Evolutionary conservation across 495 filamentous ascomycete species (phyloP).

Genomic region (Amphirosellinia nigrospora): DNA sequence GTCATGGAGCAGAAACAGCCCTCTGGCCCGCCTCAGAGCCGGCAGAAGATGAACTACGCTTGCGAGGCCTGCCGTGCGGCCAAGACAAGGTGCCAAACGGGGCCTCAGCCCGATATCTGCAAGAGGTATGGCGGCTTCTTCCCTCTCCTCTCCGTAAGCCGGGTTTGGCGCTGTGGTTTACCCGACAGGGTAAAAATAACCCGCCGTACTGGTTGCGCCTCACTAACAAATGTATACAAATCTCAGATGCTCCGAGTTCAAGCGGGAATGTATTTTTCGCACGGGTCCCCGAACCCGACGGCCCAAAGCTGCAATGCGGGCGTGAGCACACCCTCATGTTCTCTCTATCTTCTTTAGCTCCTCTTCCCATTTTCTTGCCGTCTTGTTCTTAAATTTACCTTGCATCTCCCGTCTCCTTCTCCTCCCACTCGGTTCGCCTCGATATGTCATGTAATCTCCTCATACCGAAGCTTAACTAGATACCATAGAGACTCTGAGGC

Average conservation of each 20-base stretch:
- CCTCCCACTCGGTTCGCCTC: background rate
- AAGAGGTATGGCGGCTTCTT: slow-evolving; percentile 45
- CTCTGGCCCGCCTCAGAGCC: slow-evolving; percentile 9
- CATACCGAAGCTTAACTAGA: background rate
- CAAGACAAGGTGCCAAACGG: slow-evolving; percentile 54
- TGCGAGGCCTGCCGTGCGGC: slow-evolving; percentile 55
- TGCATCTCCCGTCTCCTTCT: background rate
- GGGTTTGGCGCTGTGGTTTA: background rate
- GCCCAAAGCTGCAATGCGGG: slow-evolving; percentile 38
- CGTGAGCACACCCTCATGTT: slow-evolving; percentile 36
- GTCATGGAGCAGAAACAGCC: slow-evolving; percentile 20
- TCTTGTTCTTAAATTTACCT: background rate
- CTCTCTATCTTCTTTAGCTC: background rate
- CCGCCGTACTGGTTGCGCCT: background rate
- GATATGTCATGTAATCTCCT: no score
- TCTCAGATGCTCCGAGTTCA: slow-evolving; percentile 52
- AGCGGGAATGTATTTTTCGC: slow-evolving; percentile 56
- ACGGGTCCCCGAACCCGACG: slow-evolving; percentile 52
- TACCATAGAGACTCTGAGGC: slow-evolving; percentile 26
- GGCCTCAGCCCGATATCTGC: slow-evolving; percentile 50
- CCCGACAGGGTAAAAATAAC: background rate
- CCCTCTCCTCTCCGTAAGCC: background rate
- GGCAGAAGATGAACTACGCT: slow-evolving; percentile 47
- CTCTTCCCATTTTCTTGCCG: background rate
- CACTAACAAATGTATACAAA: slow-evolving; percentile 2